phyloP scores from a whole-genome alignment of 257 asterid species.

The Penstemon barbatus region DNA sequence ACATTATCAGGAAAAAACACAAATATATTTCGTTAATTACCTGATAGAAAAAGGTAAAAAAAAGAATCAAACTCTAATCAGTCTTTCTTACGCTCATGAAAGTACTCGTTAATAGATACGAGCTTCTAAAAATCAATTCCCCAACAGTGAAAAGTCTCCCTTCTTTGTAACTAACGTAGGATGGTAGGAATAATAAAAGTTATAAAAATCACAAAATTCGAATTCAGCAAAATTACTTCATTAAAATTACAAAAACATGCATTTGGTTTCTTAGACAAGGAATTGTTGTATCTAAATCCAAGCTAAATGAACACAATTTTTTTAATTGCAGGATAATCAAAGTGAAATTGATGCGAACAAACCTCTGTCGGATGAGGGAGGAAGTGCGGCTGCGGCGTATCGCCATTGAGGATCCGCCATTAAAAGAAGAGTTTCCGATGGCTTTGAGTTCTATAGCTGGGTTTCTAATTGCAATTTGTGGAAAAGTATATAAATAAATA shows the following conservation, averaged over 20 bases:
- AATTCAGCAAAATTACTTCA: background rate
- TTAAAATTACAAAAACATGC: background rate
- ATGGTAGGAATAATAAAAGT: background rate
- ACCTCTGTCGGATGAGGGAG: conserved; percentile 43
- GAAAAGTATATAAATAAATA: no score
- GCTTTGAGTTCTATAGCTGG: background rate
- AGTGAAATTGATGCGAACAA: background rate
- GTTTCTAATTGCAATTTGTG: conserved; percentile 1
- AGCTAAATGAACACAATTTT: background rate
- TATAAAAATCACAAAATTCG: background rate
- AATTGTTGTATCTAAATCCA: background rate
- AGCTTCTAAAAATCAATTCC: background rate
- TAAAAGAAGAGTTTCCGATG: background rate
- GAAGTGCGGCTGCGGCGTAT: conserved; percentile 39
- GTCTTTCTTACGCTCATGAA: no score
- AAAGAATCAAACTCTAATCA: background rate
- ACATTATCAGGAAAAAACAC: background rate
- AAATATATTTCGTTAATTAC: no score
- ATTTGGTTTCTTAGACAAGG: background rate
- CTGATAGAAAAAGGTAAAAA: background rate
- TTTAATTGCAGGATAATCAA: background rate
- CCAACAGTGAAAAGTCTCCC: background rate
- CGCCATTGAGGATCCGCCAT: conserved; percentile 66
- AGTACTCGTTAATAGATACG: no score
- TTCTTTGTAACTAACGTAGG: conserved; percentile 7